These are phyloP conservation scores for Beauveria sp. DNA, from an alignment of 2,329 filamentous ascomycete species.

Conservation along the genomic window DNA sequence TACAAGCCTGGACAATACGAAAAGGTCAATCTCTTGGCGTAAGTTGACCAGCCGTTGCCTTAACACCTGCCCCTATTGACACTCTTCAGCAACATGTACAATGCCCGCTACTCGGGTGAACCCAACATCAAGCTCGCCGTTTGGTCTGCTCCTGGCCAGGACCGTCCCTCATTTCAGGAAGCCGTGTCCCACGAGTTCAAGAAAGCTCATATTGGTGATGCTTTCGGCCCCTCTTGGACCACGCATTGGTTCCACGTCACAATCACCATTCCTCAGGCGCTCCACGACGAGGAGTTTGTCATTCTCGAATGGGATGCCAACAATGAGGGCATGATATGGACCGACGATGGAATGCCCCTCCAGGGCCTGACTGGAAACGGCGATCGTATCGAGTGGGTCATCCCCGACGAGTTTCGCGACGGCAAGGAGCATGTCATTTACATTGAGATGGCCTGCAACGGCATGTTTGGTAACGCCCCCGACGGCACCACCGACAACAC, in stretches of 20 bases:
- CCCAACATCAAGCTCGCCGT: slow-evolving; percentile 78
- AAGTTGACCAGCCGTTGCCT: slow-evolving; percentile 22
- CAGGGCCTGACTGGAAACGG: slow-evolving; percentile 88
- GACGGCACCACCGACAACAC: slow-evolving; percentile 74
- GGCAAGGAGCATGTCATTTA: slow-evolving; percentile 86
- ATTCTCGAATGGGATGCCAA: slow-evolving; percentile 95
- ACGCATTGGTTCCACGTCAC: slow-evolving; percentile 95
- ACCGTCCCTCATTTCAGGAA: slow-evolving; percentile 79
- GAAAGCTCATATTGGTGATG: slow-evolving; percentile 64
- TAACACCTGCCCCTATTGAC: slow-evolving; percentile 14
- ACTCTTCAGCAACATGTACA: slow-evolving; percentile 29
- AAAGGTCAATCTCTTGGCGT: slow-evolving; percentile 65
- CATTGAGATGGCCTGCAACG: slow-evolving; percentile 97
- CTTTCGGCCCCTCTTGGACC: slow-evolving; percentile 90
- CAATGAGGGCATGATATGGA: slow-evolving; percentile 94
- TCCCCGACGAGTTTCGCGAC: slow-evolving; percentile 74
- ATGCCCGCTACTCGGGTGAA: slow-evolving; percentile 48
- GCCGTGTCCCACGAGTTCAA: slow-evolving; percentile 69
- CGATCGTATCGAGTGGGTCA: slow-evolving; percentile 84
- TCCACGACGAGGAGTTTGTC: slow-evolving; percentile 70
- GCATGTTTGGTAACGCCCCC: slow-evolving; percentile 92
- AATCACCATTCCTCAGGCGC: slow-evolving; percentile 65
- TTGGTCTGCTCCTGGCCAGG: slow-evolving; percentile 73
- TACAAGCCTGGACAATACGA: slow-evolving; percentile 73
- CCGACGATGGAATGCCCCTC: slow-evolving; percentile 76